These are phyloP conservation scores for Myotisia sp. DNA, from an alignment of 2,329 filamentous ascomycete genomes.

Conservation along the genomic window DNA sequence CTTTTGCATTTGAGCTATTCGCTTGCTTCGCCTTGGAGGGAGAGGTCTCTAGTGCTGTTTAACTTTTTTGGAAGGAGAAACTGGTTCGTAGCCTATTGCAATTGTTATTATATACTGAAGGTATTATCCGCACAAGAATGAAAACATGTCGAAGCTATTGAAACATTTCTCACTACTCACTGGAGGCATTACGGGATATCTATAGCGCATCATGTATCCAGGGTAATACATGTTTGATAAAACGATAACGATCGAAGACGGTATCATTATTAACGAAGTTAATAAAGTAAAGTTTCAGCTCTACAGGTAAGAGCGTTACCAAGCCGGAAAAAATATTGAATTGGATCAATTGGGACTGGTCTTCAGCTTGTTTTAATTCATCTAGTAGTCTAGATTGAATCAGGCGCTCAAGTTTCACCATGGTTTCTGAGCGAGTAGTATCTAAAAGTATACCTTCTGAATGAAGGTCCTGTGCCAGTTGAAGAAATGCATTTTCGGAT, in stretches of 20 bases:
- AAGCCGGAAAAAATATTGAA: constrained; percentile 2
- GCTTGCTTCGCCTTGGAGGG: constrained; percentile 1
- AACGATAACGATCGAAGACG: constrained; percentile 2
- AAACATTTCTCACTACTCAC: neutral
- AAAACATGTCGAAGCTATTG: neutral
- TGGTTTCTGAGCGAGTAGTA: constrained; percentile 1
- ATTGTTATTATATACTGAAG: neutral
- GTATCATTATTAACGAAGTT: constrained; percentile 4
- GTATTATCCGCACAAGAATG: no score
- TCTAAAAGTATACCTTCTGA: no score
- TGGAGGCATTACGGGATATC: neutral
- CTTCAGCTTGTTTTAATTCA: no score
- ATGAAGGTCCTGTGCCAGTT: no score
- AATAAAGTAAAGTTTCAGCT: constrained; percentile 1
- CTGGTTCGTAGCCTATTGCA: neutral
- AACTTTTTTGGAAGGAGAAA: neutral
- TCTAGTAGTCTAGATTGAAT: constrained; percentile 1
- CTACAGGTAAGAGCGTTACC: neutral
- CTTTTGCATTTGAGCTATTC: constrained; percentile 2
- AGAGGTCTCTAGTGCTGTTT: neutral
- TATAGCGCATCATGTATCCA: constrained; percentile 2
- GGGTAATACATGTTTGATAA: constrained; percentile 3
- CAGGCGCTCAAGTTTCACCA: constrained; percentile 1
- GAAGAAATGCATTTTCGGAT: no score
- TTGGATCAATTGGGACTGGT: neutral